A percentile compares a stretch with the other conserved stretches of the same genome.
These are phyloP conservation scores for Cryptosporidium baileyi DNA, from an alignment of 169 alveolate genomes.

Conservation along the genomic window DNA sequence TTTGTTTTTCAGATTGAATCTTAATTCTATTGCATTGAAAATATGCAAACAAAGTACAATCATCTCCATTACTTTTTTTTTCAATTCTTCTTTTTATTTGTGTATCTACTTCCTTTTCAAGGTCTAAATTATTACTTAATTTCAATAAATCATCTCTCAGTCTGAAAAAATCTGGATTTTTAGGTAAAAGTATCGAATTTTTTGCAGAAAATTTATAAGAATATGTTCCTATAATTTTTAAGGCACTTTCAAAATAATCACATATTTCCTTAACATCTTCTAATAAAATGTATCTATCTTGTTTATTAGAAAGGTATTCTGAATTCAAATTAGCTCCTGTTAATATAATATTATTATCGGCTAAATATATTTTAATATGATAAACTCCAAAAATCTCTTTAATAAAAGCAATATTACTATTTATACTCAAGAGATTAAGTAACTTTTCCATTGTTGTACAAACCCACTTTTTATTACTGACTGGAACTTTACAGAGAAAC, in stretches of 20 bases:
- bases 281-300: constrained; percentile 41
- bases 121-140: not conserved
- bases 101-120: not conserved
- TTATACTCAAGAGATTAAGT: not conserved
- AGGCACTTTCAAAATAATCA: constrained; percentile 14
- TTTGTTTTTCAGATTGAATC: constrained; percentile 2
- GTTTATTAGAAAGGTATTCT: constrained; percentile 18
- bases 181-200: not conserved
- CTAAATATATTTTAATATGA: constrained; percentile 44
- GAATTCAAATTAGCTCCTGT: constrained; percentile 37
- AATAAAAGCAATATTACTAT: not conserved
- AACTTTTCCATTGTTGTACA: not conserved
- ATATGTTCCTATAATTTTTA: constrained; percentile 2
- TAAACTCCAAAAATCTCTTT: constrained; percentile 60
- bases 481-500: constrained; percentile 21
- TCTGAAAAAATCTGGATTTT: not conserved
- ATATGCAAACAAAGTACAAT: not conserved
- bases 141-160: constrained; percentile 12
- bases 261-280: constrained; percentile 7
- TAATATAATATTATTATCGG: constrained; percentile 26
- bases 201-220: constrained; percentile 1
- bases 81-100: not conserved
- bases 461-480: not conserved
- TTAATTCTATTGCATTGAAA: constrained; percentile 32
- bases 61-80: not conserved